These are phyloP conservation scores for Epichloe sibirici DNA, from an alignment of 2,329 filamentous ascomycete species.

Conservation along the genomic window DNA sequence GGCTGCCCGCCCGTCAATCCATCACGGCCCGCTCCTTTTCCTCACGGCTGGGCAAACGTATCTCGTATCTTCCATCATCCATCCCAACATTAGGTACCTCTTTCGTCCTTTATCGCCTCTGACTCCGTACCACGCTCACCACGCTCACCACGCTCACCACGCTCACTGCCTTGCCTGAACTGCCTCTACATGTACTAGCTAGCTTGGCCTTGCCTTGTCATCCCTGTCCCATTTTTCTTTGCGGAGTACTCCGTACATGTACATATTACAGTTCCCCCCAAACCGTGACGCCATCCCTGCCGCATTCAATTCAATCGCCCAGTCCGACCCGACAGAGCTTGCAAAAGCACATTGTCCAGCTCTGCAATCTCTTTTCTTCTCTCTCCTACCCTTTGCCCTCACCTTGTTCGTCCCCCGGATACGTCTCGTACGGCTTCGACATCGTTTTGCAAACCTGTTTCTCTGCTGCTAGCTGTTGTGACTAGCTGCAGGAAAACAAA, in stretches of 20 bases:
- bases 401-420: background rate
- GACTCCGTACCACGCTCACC: too few relatives aligned
- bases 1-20: background rate
- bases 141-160: too few relatives aligned
- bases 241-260: too few relatives aligned
- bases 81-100: too few relatives aligned
- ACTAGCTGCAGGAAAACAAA: background rate
- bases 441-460: background rate
- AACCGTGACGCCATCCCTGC: slow-evolving; percentile 6
- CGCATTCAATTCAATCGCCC: slow-evolving; percentile 6
- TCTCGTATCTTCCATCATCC: too few relatives aligned
- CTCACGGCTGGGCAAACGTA: too few relatives aligned
- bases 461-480: background rate
- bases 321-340: slow-evolving; percentile 1
- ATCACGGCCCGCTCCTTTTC: background rate
- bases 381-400: background rate
- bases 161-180: too few relatives aligned
- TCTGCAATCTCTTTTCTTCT: background rate
- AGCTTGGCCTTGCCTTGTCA: background rate
- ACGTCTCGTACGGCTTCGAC: background rate
- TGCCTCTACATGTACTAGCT: background rate
- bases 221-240: background rate
- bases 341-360: background rate
- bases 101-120: background rate
- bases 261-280: background rate